Conservation (phyloP, 345 rosid genomes). For the Noccaea bulbosa region DNA sequence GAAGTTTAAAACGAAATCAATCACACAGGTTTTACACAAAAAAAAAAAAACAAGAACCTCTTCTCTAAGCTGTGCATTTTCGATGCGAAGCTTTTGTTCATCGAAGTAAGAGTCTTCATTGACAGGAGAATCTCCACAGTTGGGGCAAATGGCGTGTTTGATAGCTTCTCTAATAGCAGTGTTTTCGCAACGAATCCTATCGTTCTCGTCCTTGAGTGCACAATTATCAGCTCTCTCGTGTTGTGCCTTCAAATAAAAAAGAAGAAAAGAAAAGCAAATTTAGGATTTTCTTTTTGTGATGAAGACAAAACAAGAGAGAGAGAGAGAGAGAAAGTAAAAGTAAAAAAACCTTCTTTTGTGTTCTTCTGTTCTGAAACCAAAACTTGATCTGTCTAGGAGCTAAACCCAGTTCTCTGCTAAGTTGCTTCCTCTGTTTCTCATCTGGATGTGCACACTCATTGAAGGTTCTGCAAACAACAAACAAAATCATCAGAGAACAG, state of each 20-base stretch:
- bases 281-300: neutral
- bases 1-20: neutral
- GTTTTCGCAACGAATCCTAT: constrained; percentile 95
- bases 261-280: neutral
- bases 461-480: constrained; percentile 60
- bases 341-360: constrained; percentile 81
- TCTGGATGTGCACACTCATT: constrained; percentile 98
- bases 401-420: constrained; percentile 84
- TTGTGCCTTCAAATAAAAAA: constrained; percentile 59
- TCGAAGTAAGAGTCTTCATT: constrained; percentile 83
- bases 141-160: constrained; percentile 83
- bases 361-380: constrained; percentile 97
- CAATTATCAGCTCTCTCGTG: constrained; percentile 89
- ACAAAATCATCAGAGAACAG: neutral
- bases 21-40: neutral
- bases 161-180: constrained; percentile 94
- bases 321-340: neutral
- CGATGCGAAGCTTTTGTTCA: constrained; percentile 82
- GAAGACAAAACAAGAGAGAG: constrained; percentile 1
- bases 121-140: constrained; percentile 84
- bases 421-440: constrained; percentile 85
- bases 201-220: constrained; percentile 79
- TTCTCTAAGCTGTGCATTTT: constrained; percentile 84
- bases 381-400: constrained; percentile 97
- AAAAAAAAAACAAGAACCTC: constrained; percentile 58